phyloP scores from a whole-genome alignment of 192 early-diverging fungal species.

The Coemansia erecta region DNA sequence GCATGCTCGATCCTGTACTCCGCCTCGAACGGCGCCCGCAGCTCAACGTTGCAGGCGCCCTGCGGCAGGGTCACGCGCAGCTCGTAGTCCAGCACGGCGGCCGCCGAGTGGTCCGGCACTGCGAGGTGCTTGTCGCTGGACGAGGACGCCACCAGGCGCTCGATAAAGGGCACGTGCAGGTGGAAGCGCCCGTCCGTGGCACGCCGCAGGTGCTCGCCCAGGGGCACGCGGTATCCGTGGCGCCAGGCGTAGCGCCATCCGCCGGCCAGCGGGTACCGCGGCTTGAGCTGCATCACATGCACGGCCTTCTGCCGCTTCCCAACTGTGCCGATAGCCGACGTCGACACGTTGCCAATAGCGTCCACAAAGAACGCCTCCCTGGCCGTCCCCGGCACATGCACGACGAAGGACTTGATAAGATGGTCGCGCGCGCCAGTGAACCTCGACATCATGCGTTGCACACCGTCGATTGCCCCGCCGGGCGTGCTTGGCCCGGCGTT shows the following conservation, averaged over 20 bases:
- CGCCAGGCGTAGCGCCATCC: conserved; percentile 98
- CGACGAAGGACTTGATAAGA: conserved; percentile 36
- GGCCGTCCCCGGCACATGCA: conserved; percentile 67
- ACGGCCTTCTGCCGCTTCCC: conserved; percentile 36
- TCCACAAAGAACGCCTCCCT: conserved; percentile 72
- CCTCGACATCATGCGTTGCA: conserved; percentile 21
- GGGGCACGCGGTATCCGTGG: conserved; percentile 84
- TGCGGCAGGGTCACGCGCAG: conserved; percentile 87
- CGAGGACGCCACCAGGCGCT: conserved; percentile 59
- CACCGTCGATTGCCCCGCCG: conserved; percentile 24
- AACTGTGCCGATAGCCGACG: conserved; percentile 57
- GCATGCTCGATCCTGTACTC: conserved; percentile 48
- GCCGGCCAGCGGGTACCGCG: conserved; percentile 92
- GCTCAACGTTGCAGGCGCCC: conserved; percentile 69
- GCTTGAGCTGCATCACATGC: conserved; percentile 68
- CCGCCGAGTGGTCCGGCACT: conserved; percentile 59
- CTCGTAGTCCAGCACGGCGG: conserved; percentile 62
- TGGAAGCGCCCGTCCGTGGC: conserved; percentile 53
- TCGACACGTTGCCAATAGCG: conserved; percentile 96
- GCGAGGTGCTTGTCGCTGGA: conserved; percentile 13
- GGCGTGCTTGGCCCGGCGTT: conserved; percentile 48
- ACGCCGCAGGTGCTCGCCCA: conserved; percentile 63
- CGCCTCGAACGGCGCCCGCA: conserved; percentile 63
- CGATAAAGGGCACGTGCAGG: conserved; percentile 71
- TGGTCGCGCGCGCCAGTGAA: conserved; percentile 31